phyloP scores from a whole-genome alignment of 306 rosid species.

The Datisca glomerata region DNA sequence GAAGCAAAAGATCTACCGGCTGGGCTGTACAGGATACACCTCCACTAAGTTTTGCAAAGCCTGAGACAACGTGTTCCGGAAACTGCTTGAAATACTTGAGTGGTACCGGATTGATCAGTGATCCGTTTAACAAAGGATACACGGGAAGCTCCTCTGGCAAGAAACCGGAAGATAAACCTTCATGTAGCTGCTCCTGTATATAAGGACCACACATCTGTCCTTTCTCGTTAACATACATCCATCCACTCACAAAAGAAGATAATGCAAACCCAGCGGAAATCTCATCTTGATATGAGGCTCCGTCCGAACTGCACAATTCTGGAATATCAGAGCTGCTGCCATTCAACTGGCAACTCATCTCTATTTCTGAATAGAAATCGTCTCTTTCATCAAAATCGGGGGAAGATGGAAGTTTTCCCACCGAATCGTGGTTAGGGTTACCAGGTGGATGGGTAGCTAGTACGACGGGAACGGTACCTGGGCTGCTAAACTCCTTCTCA shows the following conservation, averaged over 20 bases:
- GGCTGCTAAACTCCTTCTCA: too few species aligned
- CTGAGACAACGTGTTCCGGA: slow-evolving; percentile 85
- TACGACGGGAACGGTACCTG: too few species aligned
- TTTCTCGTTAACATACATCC: slow-evolving; percentile 87
- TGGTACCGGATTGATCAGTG: slow-evolving; percentile 65
- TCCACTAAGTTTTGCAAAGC: slow-evolving; percentile 50
- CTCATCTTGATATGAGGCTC: slow-evolving; percentile 29
- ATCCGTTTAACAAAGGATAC: slow-evolving; percentile 63
- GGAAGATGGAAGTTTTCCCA: slow-evolving; percentile 19
- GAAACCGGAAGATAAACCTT: slow-evolving; percentile 79
- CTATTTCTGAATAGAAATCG: slow-evolving; percentile 28
- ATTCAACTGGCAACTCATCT: slow-evolving; percentile 56
- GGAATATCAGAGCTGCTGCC: slow-evolving; percentile 29
- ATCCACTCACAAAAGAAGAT: slow-evolving; percentile 61
- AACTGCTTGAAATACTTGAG: slow-evolving; percentile 79
- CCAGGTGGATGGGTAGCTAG: too few species aligned
- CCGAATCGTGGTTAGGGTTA: too few species aligned
- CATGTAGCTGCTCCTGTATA: slow-evolving; percentile 66
- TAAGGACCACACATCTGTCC: slow-evolving; percentile 98
- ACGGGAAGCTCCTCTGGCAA: slow-evolving; percentile 89
- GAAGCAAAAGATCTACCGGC: slow-evolving; percentile 22
- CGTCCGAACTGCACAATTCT: slow-evolving; percentile 25
- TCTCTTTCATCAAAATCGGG: slow-evolving; percentile 28
- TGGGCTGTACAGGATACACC: slow-evolving; percentile 22
- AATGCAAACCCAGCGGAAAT: slow-evolving; percentile 32